Evolutionary conservation across 306 rosid species (phyloP), one percentile per base, ranked within the genome.

Genomic region (Adenanthera pavonina): DNA sequence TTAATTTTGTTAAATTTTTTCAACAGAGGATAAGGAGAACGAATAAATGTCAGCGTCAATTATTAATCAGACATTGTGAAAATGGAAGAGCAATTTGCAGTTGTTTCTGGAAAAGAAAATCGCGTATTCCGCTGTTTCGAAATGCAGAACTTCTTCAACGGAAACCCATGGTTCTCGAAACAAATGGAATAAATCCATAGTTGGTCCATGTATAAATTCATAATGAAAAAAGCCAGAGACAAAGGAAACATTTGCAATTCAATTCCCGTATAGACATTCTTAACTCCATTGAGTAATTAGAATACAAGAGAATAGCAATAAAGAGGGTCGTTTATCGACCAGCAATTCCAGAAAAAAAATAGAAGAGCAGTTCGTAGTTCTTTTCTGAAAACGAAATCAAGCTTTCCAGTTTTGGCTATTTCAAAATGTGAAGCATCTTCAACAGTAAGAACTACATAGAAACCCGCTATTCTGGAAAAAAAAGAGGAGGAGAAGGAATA

Each of bases 331-430:
- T 43, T 40, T 68, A 67, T 25, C 7, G 36, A 52, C 48, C 76
- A 17, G n/a, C 69, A 80, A 80, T 73, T 77, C 36, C n/a, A n/a
- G n/a, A 14, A 59, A 46, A 66, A 66, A 66, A 66, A 38, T 66
- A 3, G 49, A 17, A 66, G 49, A 8, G 49, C 13, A n/a, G 20
- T 66, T 66, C 30, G 30, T 30, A 2, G 20, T 16, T 67, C 49
- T 40, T 67, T 67, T 67, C 30, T 17, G 72, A 40, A 17, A 67
- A 67, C 6, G 0, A 67, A 36, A 20, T 64, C 46, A 35, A 64
- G 66, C 38, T 60, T 25, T 60, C 38, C 36, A 7, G 66, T 11
- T 20, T 62, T 43, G 17, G 69, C 44, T 5, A 65, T 41, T 17
- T 16, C 48, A 68, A 68, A 66, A 68, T 68, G 73, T 19, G 20